Conservation (phyloP, 495 filamentous ascomycete genomes). For the Apiosordaria backusii region DNA sequence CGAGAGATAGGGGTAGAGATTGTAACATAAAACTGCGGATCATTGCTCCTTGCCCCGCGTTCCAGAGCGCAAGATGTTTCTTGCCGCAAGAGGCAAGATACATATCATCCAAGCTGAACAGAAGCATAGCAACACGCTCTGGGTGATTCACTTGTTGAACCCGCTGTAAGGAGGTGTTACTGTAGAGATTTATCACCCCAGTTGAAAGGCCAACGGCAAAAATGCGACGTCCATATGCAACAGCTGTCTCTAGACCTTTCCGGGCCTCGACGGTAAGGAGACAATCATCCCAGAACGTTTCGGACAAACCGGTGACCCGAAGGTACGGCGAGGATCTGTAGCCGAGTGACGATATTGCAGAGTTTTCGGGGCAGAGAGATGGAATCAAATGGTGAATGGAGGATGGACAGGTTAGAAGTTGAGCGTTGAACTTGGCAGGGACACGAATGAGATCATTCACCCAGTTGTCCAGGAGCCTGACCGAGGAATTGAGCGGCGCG, state of each 20-base stretch:
- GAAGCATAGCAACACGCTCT: conserved; percentile 24
- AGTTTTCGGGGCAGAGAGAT: conserved; percentile 32
- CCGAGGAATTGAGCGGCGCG: neutral
- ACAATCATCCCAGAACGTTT: conserved; percentile 33
- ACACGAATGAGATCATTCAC: conserved; percentile 35
- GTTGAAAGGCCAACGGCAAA: conserved; percentile 33
- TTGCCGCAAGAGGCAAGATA: conserved; percentile 24
- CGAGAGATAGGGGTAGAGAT: conserved; percentile 4
- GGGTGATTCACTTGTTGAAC: conserved; percentile 19
- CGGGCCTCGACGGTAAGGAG: conserved; percentile 27
- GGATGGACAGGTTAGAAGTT: conserved; percentile 29
- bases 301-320: conserved; percentile 21
- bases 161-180: conserved; percentile 23
- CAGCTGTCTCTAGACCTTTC: conserved; percentile 17
- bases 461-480: conserved; percentile 26
- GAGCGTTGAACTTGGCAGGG: conserved; percentile 30
- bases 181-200: conserved; percentile 29
- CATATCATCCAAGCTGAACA: conserved; percentile 17
- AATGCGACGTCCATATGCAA: conserved; percentile 20
- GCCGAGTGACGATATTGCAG: no score
- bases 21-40: conserved; percentile 14
- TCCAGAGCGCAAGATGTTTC: conserved; percentile 23
- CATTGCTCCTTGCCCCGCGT: conserved; percentile 16
- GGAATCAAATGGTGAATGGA: conserved; percentile 37
- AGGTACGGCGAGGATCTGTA: conserved; percentile 22